A percentile compares a stretch with the other conserved stretches of the same genome.
phyloP scores from a whole-genome alignment of 306 rosid genomes.

The Datisca glomerata region DNA sequence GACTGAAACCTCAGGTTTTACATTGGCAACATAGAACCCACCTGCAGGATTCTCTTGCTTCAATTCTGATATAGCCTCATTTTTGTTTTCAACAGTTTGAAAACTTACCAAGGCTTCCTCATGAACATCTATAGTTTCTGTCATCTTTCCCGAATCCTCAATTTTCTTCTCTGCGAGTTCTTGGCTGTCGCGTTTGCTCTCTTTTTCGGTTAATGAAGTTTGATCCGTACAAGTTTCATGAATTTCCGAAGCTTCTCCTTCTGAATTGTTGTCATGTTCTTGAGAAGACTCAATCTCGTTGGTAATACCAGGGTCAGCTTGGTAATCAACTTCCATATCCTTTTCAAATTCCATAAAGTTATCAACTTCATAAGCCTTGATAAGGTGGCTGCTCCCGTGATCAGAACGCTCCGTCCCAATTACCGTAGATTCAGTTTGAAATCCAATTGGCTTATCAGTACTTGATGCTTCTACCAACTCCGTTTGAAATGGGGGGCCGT shows the following conservation, averaged over 20 bases:
- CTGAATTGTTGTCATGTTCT: conserved; percentile 14
- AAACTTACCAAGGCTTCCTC: conserved; percentile 6
- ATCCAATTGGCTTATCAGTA: no score
- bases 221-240: conserved; percentile 16
- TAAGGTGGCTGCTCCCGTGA: no score
- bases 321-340: conserved; percentile 6
- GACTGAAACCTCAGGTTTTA: no score
- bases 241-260: conserved; percentile 12
- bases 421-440: conserved; percentile 18
- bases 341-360: no score
- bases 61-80: conserved; percentile 14
- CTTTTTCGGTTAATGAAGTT: conserved; percentile 8
- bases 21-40: no score
- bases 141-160: conserved; percentile 5
- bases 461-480: no score
- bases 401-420: no score
- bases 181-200: no score
- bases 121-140: conserved; percentile 7
- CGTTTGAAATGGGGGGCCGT: no score
- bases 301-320: conserved; percentile 8
- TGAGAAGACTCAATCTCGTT: conserved; percentile 21
- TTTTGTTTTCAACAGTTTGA: conserved; percentile 10
- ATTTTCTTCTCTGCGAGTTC: no score
- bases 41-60: conserved; percentile 18
- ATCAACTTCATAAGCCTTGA: no score